Conservation (phyloP, 352 stramenopile species). For the Pythium sukuiense region DNA sequence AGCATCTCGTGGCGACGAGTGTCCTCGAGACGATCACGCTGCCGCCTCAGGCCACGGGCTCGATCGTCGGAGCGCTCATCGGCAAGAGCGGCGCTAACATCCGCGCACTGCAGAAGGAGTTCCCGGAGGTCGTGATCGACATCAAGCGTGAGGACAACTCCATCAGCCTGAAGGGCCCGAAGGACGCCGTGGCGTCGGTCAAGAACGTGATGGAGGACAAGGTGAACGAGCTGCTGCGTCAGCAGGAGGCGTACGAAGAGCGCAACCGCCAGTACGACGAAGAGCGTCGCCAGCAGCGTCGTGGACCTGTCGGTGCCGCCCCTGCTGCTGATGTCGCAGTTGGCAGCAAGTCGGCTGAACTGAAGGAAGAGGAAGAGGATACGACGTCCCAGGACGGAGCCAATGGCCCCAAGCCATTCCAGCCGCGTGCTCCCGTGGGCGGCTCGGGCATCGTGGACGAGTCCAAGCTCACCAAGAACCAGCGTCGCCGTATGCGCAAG, state of each 20-base stretch:
- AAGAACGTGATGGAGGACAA: constrained; percentile 71
- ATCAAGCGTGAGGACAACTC: constrained; percentile 50
- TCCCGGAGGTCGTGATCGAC: constrained; percentile 60
- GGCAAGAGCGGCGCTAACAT: constrained; percentile 83
- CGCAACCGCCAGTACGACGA: constrained; percentile 39
- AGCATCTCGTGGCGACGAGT: constrained; percentile 54
- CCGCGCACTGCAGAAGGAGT: constrained; percentile 61
- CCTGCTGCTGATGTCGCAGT: constrained; percentile 16
- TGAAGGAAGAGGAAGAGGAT: constrained; percentile 10
- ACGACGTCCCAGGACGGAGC: constrained; percentile 37
- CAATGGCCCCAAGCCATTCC: constrained; percentile 9
- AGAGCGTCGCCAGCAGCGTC: constrained; percentile 33
- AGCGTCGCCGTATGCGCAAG: constrained; percentile 76
- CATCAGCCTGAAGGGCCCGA: constrained; percentile 59
- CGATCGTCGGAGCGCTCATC: constrained; percentile 72
- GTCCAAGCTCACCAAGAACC: constrained; percentile 75
- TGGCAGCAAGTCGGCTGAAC: not conserved
- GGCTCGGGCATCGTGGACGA: constrained; percentile 29
- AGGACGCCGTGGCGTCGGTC: constrained; percentile 50
- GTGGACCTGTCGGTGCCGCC: not conserved
- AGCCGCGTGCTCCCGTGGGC: constrained; percentile 36
- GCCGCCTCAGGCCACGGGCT: constrained; percentile 37
- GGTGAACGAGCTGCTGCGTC: constrained; percentile 55
- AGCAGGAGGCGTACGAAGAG: constrained; percentile 50
- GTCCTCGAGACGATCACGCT: constrained; percentile 53